These are phyloP conservation scores for Verticillium isaacii DNA, from an alignment of 2,329 filamentous ascomycete species.

Conservation along the genomic window DNA sequence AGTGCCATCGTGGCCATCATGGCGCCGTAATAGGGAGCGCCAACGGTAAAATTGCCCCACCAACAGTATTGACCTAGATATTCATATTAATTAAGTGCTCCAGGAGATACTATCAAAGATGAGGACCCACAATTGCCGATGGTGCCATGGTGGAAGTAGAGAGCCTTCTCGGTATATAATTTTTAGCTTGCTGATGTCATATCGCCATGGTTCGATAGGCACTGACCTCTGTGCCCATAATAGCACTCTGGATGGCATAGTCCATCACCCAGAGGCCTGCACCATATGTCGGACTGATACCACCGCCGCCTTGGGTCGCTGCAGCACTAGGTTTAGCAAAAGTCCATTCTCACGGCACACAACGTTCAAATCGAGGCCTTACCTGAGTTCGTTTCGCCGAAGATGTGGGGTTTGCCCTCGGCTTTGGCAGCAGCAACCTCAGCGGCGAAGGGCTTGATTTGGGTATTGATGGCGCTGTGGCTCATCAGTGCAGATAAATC, in stretches of 20 bases:
- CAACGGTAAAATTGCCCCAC: conserved; percentile 42
- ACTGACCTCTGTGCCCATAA: conserved; percentile 18
- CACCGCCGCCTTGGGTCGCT: conserved; percentile 31
- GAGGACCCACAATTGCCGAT: conserved; percentile 40
- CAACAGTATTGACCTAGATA: conserved; percentile 35
- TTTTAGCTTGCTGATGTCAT: neutral
- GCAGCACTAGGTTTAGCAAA: neutral
- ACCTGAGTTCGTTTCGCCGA: conserved; percentile 43
- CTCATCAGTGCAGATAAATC: conserved; percentile 34
- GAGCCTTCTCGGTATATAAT: conserved; percentile 2
- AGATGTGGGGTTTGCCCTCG: conserved; percentile 31
- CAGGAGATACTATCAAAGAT: neutral
- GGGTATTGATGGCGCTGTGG: conserved; percentile 30
- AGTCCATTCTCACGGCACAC: too few relatives aligned
- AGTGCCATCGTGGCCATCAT: conserved; percentile 38
- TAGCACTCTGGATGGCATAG: conserved; percentile 26
- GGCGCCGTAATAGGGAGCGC: conserved; percentile 46
- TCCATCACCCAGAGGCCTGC: conserved; percentile 35
- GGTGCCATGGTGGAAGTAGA: conserved; percentile 48
- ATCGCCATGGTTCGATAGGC: neutral
- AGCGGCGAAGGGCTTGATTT: conserved; percentile 28
- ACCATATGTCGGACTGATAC: conserved; percentile 33
- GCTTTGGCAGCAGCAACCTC: conserved; percentile 30
- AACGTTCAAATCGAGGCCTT: neutral
- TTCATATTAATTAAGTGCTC: neutral